Evolutionary conservation across 306 rosid species (phyloP).

Genomic region (Senna tora): DNA sequence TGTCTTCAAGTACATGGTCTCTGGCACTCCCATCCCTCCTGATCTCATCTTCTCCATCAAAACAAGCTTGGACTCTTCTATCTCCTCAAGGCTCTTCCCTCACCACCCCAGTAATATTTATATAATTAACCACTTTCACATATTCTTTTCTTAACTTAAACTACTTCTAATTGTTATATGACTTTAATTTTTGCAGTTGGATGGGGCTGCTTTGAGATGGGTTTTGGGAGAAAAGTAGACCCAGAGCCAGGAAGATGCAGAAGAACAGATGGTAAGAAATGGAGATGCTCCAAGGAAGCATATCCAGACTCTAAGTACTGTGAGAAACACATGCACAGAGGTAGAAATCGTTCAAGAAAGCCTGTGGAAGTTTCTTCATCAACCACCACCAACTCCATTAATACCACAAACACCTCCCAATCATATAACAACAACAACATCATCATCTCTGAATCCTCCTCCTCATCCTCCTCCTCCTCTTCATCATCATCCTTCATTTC

Average conservation of each 20-base stretch:
- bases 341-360: slow-evolving; percentile 99
- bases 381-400: slow-evolving; percentile 30
- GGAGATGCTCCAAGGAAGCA: slow-evolving; percentile 99
- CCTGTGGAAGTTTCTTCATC: slow-evolving; percentile 93
- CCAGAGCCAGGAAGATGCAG: slow-evolving; percentile 99
- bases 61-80: slow-evolving; percentile 77
- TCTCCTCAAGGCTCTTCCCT: slow-evolving; percentile 81
- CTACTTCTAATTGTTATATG: too few species aligned
- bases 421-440: slow-evolving; percentile 40
- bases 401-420: slow-evolving; percentile 42
- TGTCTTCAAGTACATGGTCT: slow-evolving; percentile 86
- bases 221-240: slow-evolving; percentile 91
- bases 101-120: too few species aligned
- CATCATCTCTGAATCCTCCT: slow-evolving; percentile 37
- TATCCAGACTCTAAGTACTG: slow-evolving; percentile 99
- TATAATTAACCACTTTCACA: too few species aligned
- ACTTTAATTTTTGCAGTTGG: slow-evolving; percentile 88
- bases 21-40: slow-evolving; percentile 86
- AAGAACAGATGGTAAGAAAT: slow-evolving; percentile 99
- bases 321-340: slow-evolving; percentile 99
- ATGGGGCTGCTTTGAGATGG: slow-evolving; percentile 97
- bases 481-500: slow-evolving; percentile 43
- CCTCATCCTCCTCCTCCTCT: too few species aligned
- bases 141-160: too few species aligned
- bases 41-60: slow-evolving; percentile 83